Base-by-base conservation (phyloP, 106 monocot genomes). In the Dendrobium officinale region DNA sequence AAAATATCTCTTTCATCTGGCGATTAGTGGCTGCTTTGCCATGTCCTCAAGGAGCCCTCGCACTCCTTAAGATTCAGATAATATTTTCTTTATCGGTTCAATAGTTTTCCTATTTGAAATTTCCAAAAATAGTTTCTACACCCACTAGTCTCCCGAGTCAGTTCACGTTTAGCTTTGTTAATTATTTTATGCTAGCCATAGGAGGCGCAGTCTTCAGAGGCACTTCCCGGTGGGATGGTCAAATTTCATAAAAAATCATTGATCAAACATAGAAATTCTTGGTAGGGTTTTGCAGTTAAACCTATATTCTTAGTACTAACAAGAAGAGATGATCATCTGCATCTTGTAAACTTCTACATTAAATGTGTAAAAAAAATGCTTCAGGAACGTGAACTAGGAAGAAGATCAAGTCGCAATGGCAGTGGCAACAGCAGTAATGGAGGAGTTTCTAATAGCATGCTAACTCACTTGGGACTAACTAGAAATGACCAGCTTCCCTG, bases 401-500 rank as follows among this genome's bases (percentile, higher is more conserved):
- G 43, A 4, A 72, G 18, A 11, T 49, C 80, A 9, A 56, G 43
- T 47, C 42, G 54, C 29, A 51, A 31, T 75, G 79, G 73, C 56
- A 27, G 47, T 59, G 80, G 61, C 15, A 82, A 42, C 45, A 47
- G 40, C 40, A 85, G 61, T 41, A 55, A 42, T 56, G 37, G 37
- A 18, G 68, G 76, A 40, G 43, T 22, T 56, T 43, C 51, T 13
- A 79, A 17, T 73, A 72, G 37, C 26, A 26, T 59, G 27, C 74
- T 15, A 42, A 81, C 19, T 67, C 79, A 55, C 0, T 19, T 82
- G 74, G 79, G 68, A 55, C 55, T 79, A 49, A 67, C 24, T 13
- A 82, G 85, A 86, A 82, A 61, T 67, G 75, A 88, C 5, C 81
- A 66, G 42, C 89, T 92, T 75, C 92, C 89, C 18, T 77, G 80